phyloP scores from a whole-genome alignment of 805 yeast genomes.

The Debaryomyces tyrocola region DNA sequence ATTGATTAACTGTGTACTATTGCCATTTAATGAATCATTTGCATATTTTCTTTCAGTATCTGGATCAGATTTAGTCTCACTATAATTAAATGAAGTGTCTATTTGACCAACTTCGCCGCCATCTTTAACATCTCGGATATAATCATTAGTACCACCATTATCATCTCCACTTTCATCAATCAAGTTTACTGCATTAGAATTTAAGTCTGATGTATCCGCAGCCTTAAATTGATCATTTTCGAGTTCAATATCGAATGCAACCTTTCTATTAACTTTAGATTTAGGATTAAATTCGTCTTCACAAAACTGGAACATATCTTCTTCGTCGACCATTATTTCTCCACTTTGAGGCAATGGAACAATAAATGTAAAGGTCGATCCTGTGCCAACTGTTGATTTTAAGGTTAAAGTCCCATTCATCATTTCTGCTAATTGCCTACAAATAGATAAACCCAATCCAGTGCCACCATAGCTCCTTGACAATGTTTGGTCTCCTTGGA shows the following conservation, averaged over 20 bases:
- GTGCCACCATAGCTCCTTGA: slow-evolving; percentile 95
- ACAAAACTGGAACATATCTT: slow-evolving; percentile 43
- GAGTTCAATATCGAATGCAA: slow-evolving; percentile 34
- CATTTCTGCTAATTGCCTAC: slow-evolving; percentile 84
- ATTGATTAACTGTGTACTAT: not conserved
- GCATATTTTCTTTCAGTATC: not conserved
- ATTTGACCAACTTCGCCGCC: not conserved
- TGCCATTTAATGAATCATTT: not conserved
- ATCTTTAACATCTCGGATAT: not conserved
- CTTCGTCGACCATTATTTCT: slow-evolving; percentile 43
- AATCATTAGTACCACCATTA: not conserved
- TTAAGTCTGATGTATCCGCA: not conserved
- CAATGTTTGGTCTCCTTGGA: slow-evolving; percentile 93
- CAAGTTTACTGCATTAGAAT: not conserved
- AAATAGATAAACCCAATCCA: slow-evolving; percentile 86
- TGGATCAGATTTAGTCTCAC: not conserved
- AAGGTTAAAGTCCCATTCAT: slow-evolving; percentile 86
- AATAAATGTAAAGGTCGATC: slow-evolving; percentile 79
- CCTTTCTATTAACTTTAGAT: slow-evolving; percentile 52
- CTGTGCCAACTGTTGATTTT: slow-evolving; percentile 73
- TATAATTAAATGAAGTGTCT: no score
- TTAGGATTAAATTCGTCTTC: slow-evolving; percentile 68
- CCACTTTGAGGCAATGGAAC: slow-evolving; percentile 73
- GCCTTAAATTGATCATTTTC: not conserved
- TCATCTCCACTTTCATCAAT: slow-evolving; percentile 2